Conservation (phyloP, 176 grass and related monocot species). For the Triticum urartu region DNA sequence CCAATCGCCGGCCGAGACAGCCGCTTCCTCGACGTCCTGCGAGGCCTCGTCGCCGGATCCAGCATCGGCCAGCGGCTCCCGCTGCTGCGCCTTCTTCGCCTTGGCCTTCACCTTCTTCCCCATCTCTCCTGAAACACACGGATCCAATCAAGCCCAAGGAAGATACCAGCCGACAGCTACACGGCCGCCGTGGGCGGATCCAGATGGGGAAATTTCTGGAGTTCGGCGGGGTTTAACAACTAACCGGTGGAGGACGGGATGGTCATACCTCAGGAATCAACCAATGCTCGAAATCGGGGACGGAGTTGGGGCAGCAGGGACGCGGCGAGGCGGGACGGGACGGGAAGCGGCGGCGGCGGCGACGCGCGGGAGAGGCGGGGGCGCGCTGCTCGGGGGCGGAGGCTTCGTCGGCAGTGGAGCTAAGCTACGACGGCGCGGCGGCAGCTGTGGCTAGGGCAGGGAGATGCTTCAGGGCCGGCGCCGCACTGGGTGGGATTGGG, state of each 20-base stretch:
- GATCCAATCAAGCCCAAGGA: slow-evolving; percentile 24
- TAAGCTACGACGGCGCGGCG: slow-evolving; percentile 5
- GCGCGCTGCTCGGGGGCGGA: neutral
- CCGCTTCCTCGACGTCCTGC: slow-evolving; percentile 30
- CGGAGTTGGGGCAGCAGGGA: neutral
- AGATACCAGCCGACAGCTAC: neutral
- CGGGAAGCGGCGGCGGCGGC: neutral
- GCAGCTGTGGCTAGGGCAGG: neutral
- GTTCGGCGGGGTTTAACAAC: neutral
- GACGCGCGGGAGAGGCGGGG: neutral
- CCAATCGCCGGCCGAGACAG: slow-evolving; percentile 33
- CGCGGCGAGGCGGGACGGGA: neutral
- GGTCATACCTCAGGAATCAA: neutral
- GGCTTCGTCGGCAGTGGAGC: neutral
- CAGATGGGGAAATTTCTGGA: neutral
- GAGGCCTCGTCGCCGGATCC: slow-evolving; percentile 42
- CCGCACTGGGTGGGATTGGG: slow-evolving; percentile 7
- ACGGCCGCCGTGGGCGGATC: neutral
- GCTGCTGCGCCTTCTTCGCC: slow-evolving; percentile 30
- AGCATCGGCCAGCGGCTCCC: slow-evolving; percentile 15
- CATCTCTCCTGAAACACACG: slow-evolving; percentile 37
- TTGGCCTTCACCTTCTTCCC: slow-evolving; percentile 55
- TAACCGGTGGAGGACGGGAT: neutral
- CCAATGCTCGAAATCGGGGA: neutral
- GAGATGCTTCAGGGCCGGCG: neutral